These are phyloP conservation scores for Porogramme epimiltina DNA, from an alignment of 1,284 basidiomycete species.

Conservation along the genomic window DNA sequence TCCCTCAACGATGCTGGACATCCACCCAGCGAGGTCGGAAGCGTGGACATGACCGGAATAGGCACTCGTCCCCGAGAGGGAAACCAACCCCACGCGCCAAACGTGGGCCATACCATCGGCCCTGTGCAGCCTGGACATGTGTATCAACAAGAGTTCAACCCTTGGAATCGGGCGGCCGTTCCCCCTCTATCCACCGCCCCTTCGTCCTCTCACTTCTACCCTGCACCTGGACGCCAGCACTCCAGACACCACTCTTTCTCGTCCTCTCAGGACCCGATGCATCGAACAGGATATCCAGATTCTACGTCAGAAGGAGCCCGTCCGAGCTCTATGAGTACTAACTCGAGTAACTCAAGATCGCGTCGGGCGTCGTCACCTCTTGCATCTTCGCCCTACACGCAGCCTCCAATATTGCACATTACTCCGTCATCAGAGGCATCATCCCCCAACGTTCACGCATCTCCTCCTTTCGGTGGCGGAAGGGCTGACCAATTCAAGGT, in stretches of 20 bases:
- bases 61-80: conserved; percentile 41
- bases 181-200: conserved; percentile 1
- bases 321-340: conserved; percentile 7
- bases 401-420: conserved; percentile 10
- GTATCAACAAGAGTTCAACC: conserved; percentile 22
- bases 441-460: background rate
- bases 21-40: conserved; percentile 44
- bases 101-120: conserved; percentile 36
- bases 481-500: background rate
- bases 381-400: background rate
- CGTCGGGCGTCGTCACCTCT: conserved; percentile 19
- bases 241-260: conserved; percentile 19
- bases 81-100: conserved; percentile 45
- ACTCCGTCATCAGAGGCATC: background rate
- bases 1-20: conserved; percentile 12
- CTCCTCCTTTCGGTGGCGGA: background rate
- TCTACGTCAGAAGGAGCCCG: conserved; percentile 19
- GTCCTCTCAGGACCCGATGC: conserved; percentile 12
- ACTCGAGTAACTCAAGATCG: conserved; percentile 10
- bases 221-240: conserved; percentile 8
- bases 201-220: conserved; percentile 7
- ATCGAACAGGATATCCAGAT: conserved; percentile 5
- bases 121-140: conserved; percentile 10
- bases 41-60: conserved; percentile 54
- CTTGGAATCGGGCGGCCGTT: conserved; percentile 17